Base-by-base conservation (phyloP, 2,329 filamentous ascomycete genomes). In the Drechslera avenae region DNA sequence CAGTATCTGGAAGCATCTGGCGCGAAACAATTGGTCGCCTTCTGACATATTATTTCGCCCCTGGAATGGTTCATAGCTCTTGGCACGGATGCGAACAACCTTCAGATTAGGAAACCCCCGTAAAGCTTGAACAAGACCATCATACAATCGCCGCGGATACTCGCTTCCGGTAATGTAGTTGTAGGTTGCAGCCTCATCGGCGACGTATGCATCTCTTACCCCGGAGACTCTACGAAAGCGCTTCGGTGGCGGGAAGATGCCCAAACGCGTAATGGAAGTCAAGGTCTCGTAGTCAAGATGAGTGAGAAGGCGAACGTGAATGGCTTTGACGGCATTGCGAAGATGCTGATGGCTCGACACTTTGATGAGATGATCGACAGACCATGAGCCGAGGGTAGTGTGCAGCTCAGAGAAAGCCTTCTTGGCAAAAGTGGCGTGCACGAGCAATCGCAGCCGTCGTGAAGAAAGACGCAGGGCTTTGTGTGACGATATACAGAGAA, bases 201-300 rank as follows among this genome's bases (percentile, higher is more conserved):
- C 54, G 6, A 67, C 56, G 33, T 68, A 36, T 28, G 51, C 39
- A 8, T 47, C 37, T 21, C 52, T 58, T 23, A 66, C 43, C 14
- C 57, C 52, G 10, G 58, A 40, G 1, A 66, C 48, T 23, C 50
- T 55, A 7, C 58, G 50, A 18, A 69, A 68, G 13, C 66, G 64
- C 34, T 68, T 69, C 21, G 66, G 66, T 7, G 65, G 64, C 12
- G 65, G 65, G 31, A 59, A 66, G 10, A 59, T 58, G 18, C 64
- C 64, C 13, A 67, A 56, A 12, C 59, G 56, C 7, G 39, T 46
- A 21, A 69, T 67, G 6, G 60, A 52, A 14, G 30, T 46, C 32
- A 70, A 39, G 8, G 52, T 42, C 12, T 56, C 50, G 46, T 68
- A 68, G 44, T 68, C 60, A 23, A 46, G 50, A 14, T 62, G 56